A percentile compares a stretch with the other conserved stretches of the same genome.
Evolutionary conservation across 2,329 filamentous ascomycete species (phyloP).

Genomic region (Claviceps cyperi): DNA sequence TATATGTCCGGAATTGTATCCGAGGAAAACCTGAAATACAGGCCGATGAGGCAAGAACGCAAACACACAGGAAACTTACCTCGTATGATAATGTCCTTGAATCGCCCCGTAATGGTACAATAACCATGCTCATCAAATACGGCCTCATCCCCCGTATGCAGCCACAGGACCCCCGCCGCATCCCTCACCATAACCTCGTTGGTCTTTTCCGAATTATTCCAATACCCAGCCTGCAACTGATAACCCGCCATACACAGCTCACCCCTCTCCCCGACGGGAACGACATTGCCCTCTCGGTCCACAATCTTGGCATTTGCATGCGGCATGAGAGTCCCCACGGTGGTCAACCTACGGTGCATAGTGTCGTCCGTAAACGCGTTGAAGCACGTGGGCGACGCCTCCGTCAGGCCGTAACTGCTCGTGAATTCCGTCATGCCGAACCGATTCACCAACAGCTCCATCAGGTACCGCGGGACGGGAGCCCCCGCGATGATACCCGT

Average conservation of each 20-base stretch:
- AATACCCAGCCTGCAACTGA: constrained; percentile 53
- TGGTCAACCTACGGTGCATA: constrained; percentile 50
- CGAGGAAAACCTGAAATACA: background rate
- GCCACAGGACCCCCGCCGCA: constrained; percentile 42
- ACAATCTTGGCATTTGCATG: constrained; percentile 68
- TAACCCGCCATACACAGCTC: constrained; percentile 71
- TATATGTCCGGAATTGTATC: background rate
- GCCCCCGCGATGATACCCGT: constrained; percentile 71
- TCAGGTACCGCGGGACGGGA: constrained; percentile 59
- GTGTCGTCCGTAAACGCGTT: constrained; percentile 64
- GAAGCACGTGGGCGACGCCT: constrained; percentile 68
- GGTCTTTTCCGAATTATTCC: constrained; percentile 62
- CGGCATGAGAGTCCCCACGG: constrained; percentile 63
- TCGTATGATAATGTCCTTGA: constrained; percentile 69
- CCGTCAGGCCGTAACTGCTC: constrained; percentile 58
- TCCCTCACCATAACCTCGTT: constrained; percentile 42
- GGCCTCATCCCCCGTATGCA: constrained; percentile 54
- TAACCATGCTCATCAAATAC: constrained; percentile 54
- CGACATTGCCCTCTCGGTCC: constrained; percentile 47
- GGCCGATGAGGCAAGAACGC: no score
- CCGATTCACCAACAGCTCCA: constrained; percentile 55
- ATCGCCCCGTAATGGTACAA: constrained; percentile 58
- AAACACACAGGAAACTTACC: constrained; percentile 24
- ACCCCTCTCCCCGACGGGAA: constrained; percentile 53
- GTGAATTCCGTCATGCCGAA: constrained; percentile 66